Evolutionary conservation across 2,329 filamentous ascomycete species (phyloP).

Genomic region (Epichloe coenophiala): DNA sequence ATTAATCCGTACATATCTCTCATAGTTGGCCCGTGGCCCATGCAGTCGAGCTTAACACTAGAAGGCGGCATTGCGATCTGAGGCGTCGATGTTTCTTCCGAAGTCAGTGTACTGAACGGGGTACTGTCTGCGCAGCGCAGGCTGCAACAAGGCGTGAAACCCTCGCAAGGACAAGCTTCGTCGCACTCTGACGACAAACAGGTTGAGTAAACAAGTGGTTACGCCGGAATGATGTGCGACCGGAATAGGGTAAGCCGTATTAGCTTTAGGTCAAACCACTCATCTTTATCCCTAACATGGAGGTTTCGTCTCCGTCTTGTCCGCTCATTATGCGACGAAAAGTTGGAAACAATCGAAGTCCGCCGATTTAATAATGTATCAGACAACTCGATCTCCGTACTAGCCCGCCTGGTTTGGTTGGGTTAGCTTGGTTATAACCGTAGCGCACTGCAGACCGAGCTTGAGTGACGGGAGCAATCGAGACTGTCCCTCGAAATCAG

Average conservation of each 20-base stretch:
- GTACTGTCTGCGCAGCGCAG: slow-evolving; percentile 1
- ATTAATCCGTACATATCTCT: too few species aligned
- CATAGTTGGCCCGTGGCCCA: background rate
- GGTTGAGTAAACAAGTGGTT: slow-evolving; percentile 6
- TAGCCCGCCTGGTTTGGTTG: too few species aligned
- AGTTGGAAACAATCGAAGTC: slow-evolving; percentile 4
- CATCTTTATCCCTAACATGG: background rate
- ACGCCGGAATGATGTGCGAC: slow-evolving; percentile 8
- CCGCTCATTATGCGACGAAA: background rate
- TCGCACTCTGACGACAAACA: slow-evolving; percentile 5
- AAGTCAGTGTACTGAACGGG: background rate
- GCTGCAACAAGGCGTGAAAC: slow-evolving; percentile 11
- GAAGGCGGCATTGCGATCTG: background rate
- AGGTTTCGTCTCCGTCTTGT: background rate
- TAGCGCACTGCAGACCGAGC: background rate
- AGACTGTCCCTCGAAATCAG: background rate
- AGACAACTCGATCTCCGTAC: too few species aligned
- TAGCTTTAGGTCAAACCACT: slow-evolving; percentile 1
- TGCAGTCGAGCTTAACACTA: background rate
- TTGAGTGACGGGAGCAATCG: background rate
- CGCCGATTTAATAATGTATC: background rate
- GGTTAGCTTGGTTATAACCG: background rate
- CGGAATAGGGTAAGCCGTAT: slow-evolving; percentile 6
- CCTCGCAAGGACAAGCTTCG: slow-evolving; percentile 3
- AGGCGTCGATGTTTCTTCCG: background rate